phyloP scores from a whole-genome alignment of 257 asterid genomes.

The Nemophila menziesii region DNA sequence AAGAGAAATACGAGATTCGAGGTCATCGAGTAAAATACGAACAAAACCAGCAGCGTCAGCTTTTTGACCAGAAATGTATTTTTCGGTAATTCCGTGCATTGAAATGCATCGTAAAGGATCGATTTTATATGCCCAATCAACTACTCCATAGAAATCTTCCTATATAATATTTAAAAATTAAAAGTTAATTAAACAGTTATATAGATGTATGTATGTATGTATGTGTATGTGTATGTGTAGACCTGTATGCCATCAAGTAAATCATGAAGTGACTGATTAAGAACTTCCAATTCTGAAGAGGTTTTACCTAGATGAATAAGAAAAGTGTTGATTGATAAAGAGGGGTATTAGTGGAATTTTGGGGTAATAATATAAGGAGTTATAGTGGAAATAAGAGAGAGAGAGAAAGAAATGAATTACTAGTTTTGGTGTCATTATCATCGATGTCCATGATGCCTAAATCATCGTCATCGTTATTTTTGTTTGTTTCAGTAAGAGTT shows the following conservation, averaged over 20 bases:
- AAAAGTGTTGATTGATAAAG: too few relatives aligned
- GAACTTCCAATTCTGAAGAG: constrained; percentile 53
- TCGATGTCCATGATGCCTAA: constrained; percentile 57
- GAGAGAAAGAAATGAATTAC: constrained; percentile 19
- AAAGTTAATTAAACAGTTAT: background rate
- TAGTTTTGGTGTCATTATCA: constrained; percentile 36
- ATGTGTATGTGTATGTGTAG: constrained; percentile 17
- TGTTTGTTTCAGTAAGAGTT: constrained; percentile 42
- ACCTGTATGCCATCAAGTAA: constrained; percentile 96
- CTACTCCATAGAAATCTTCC: constrained; percentile 93
- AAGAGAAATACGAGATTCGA: constrained; percentile 68
- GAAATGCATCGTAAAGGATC: constrained; percentile 95
- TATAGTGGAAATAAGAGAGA: background rate
- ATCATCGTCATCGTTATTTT: constrained; percentile 49
- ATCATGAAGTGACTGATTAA: constrained; percentile 73
- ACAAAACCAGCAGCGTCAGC: constrained; percentile 87
- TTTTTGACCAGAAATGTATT: constrained; percentile 80
- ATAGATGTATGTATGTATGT: background rate
- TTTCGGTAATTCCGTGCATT: constrained; percentile 94
- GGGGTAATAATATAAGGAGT: background rate
- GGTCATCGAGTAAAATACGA: constrained; percentile 80
- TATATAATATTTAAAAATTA: constrained; percentile 18
- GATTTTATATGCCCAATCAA: constrained; percentile 89
- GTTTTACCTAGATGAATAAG: constrained; percentile 33
- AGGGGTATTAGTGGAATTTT: too few relatives aligned